phyloP scores from a whole-genome alignment of 2,329 filamentous ascomycete genomes.

The Botrytis medusae region DNA sequence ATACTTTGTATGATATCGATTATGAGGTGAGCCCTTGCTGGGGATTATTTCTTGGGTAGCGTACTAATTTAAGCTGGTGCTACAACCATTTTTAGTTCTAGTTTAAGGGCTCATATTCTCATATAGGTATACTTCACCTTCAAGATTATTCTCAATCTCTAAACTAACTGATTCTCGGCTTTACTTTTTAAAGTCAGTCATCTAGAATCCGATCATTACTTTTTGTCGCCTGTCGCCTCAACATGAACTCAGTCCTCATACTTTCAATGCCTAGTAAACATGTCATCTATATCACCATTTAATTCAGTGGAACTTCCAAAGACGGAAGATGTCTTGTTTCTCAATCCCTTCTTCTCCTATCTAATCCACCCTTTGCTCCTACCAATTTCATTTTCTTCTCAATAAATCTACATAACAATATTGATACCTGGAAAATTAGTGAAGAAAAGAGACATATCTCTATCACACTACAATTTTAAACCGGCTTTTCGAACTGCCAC shows the following conservation, averaged over 20 bases:
- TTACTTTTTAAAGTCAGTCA: not conserved
- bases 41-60: not conserved
- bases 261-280: not conserved
- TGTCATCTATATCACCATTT: not conserved
- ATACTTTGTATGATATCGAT: not conserved
- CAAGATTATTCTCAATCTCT: rapidly evolving
- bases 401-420: not conserved
- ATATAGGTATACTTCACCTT: rapidly evolving
- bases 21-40: not conserved
- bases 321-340: not conserved
- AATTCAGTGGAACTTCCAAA: not conserved
- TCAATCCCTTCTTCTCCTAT: not conserved
- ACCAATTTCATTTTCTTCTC: not conserved
- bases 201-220: too few relatives aligned
- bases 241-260: not conserved
- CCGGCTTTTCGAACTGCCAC: not conserved
- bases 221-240: not conserved
- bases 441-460: not conserved
- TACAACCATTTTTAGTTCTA: not conserved
- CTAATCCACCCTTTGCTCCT: too few relatives aligned
- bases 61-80: not conserved
- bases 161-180: not conserved
- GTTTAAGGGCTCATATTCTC: not conserved
- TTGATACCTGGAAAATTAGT: not conserved
- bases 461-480: not conserved